Evolutionary conservation across 345 rosid genomes (phyloP).

Genomic region (Camelina sativa): DNA sequence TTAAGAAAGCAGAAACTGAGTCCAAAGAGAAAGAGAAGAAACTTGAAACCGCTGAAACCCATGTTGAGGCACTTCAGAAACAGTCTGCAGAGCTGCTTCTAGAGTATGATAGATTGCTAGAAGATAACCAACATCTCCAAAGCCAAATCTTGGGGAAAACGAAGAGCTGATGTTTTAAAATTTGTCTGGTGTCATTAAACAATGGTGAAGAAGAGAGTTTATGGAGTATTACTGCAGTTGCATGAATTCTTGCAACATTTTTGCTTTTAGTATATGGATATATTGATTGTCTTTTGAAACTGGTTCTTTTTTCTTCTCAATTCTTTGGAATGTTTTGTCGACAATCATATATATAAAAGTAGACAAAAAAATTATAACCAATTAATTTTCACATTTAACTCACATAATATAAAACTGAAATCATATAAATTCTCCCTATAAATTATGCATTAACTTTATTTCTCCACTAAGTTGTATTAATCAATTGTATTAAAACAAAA

Average conservation of each 20-base stretch:
- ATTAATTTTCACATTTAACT: no score
- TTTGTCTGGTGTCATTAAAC: constrained; percentile 11
- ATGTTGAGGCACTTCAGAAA: constrained; percentile 80
- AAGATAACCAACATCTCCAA: constrained; percentile 93
- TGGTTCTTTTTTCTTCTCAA: neutral
- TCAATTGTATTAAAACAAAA: no score
- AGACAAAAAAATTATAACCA: no score
- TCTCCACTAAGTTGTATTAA: no score
- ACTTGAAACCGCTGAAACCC: constrained; percentile 82
- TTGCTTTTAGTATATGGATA: constrained; percentile 30
- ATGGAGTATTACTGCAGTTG: constrained; percentile 5
- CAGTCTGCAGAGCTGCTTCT: constrained; percentile 90
- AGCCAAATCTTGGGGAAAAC: constrained; percentile 47
- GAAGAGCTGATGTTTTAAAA: constrained; percentile 2
- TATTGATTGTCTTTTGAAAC: constrained; percentile 12
- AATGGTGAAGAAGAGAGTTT: constrained; percentile 13
- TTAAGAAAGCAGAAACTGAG: constrained; percentile 74
- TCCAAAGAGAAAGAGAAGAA: constrained; percentile 73
- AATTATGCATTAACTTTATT: no score
- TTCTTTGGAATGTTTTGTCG: constrained; percentile 17
- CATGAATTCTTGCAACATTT: constrained; percentile 13
- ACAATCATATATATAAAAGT: no score
- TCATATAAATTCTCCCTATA: no score
- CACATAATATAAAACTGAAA: no score
- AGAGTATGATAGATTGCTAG: constrained; percentile 85